These are phyloP conservation scores for Cercospora sp. DNA, from an alignment of 2,329 filamentous ascomycete species.

Conservation along the genomic window DNA sequence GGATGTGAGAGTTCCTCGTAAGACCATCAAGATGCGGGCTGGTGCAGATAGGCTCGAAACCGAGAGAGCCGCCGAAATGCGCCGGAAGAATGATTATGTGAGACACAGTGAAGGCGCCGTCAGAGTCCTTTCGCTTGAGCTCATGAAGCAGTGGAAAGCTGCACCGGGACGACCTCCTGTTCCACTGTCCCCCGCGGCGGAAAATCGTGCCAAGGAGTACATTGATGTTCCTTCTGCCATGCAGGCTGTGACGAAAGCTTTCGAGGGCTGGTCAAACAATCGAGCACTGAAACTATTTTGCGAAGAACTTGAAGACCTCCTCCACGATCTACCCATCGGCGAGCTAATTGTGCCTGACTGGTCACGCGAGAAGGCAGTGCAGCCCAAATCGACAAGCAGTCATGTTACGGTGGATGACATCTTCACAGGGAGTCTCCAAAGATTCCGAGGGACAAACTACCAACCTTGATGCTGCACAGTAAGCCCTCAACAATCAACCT, in stretches of 20 bases:
- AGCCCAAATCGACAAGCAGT: neutral
- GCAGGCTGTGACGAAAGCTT: neutral
- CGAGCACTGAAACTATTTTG: neutral
- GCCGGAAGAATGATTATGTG: constrained; percentile 10
- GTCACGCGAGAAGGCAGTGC: neutral
- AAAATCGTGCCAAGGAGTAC: constrained; percentile 1
- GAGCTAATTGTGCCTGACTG: neutral
- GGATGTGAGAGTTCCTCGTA: neutral
- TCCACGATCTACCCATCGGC: neutral
- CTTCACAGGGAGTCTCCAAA: neutral
- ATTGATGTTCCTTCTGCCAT: constrained; percentile 3
- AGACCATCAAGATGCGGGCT: neutral
- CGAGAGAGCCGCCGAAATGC: neutral
- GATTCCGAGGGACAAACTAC: no score
- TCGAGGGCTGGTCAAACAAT: constrained; percentile 3
- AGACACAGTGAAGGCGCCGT: constrained; percentile 3
- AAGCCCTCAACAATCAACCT: no score
- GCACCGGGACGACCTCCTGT: neutral
- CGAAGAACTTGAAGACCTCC: neutral
- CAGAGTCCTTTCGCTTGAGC: neutral
- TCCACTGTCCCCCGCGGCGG: neutral
- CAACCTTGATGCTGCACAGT: no score
- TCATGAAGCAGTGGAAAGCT: constrained; percentile 7
- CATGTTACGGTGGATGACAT: constrained; percentile 7
- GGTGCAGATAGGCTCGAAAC: neutral